Evolutionary conservation across 2,329 filamentous ascomycete species (phyloP).

Genomic region (Penicillium sp.): DNA sequence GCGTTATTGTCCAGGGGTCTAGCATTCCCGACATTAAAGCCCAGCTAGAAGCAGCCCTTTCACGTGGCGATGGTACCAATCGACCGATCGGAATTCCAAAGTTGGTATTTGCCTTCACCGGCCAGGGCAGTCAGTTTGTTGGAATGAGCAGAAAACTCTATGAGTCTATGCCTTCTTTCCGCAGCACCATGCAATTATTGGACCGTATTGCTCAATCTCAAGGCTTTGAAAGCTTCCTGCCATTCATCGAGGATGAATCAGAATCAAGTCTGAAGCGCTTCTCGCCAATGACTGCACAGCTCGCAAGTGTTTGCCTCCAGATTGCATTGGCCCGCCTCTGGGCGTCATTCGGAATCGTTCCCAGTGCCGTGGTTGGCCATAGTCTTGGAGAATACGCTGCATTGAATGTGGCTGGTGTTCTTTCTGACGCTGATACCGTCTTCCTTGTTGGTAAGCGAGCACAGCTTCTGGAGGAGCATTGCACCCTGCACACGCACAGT

Average conservation of each 20-base stretch:
- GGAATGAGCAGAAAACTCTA: background rate
- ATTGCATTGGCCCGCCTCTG: background rate
- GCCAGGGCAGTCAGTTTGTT: slow-evolving; percentile 7
- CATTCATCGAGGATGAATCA: background rate
- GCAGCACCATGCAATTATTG: background rate
- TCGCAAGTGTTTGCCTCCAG: background rate
- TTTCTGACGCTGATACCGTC: background rate
- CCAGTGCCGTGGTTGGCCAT: background rate
- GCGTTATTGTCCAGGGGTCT: slow-evolving; percentile 4
- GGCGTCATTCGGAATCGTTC: background rate
- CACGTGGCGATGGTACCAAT: background rate
- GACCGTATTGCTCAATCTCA: background rate
- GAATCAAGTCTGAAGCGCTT: background rate
- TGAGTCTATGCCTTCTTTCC: background rate
- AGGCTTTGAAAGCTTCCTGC: background rate
- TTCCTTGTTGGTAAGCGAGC: background rate
- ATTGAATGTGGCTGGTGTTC: background rate
- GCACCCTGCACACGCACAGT: background rate
- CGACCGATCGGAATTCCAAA: background rate
- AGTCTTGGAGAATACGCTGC: background rate
- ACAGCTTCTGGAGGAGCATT: background rate
- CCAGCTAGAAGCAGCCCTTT: background rate
- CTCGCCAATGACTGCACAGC: background rate
- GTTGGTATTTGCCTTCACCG: slow-evolving; percentile 12
- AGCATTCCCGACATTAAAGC: background rate